Evolutionary conservation across 768 basidiomycete species (phyloP), one percentile per base, ranked within the genome.

Genomic region (Trichaptum fuscoviolaceum): DNA sequence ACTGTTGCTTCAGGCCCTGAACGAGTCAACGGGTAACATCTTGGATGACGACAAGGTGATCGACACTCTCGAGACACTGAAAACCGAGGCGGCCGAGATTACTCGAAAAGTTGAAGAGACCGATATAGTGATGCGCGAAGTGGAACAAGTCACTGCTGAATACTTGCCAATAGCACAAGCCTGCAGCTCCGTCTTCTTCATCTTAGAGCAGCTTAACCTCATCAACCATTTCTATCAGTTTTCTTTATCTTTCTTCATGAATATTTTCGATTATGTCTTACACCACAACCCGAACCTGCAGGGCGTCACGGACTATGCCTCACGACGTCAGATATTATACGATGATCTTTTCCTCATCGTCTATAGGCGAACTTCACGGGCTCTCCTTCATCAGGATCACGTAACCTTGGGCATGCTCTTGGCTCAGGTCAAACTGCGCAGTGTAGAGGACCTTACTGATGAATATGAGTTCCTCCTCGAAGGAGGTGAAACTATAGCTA

Each of bases 211-310:
- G 73, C 84, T 99, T 63, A 91, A 93, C 74, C 83, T 91, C 64
- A 86, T 98, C 80, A 94, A 96, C 73, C 96, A 97, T 78, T 99
- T 99, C 81, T 99, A 99, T 74, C 94, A 98, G 76, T 99, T 99
- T 83, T 99, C 97, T 1, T 84, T 99, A 60, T 90, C 84, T 30
- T 98, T 96, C 84, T 99, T 99, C 91, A 85, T 99, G 67, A 96
- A 97, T 75, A 96, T 98, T 73, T 99, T 99, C 78, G 94, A 99
- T 78, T 93, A 91, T 71, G 88, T 96, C 66, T 85, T 99, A 8
- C 90, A 91, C 70, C 89, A 92, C 71, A 98, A 99, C 74, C 95
- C 96, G 12, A 91, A 95, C 75, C 84, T 99, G 68, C 88, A 84
- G 75, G 86, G 85, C 67, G 83, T 96, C 66, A 82, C 87, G 25